Evolutionary conservation across 1,139 yeast species (phyloP).

Genomic region (Sugiyamaella pinicola): DNA sequence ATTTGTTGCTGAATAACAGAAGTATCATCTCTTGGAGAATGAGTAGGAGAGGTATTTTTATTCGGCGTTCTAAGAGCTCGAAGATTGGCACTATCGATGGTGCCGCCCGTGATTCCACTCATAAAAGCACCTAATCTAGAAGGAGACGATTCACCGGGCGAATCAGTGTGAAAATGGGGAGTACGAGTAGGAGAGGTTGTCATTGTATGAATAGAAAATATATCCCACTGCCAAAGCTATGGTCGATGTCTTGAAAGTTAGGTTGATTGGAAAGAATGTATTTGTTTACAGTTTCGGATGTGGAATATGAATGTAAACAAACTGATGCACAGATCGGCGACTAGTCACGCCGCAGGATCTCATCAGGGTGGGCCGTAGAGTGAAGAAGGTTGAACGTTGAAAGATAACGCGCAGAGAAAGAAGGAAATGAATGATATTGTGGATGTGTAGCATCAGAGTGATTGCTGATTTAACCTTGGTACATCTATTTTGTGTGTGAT

Average conservation of each 20-base stretch:
- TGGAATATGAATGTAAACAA: conserved; percentile 1
- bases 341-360: too few relatives aligned
- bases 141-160: conserved; percentile 18
- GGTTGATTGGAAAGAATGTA: not conserved
- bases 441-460: too few relatives aligned
- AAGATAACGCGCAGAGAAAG: too few relatives aligned
- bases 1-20: conserved; percentile 11
- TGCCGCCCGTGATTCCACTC: conserved; percentile 15
- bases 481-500: not conserved
- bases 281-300: not conserved
- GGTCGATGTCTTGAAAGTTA: not conserved
- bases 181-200: conserved; percentile 17
- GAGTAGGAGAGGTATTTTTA: not conserved
- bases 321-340: conserved; percentile 2
- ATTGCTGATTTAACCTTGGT: not conserved
- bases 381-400: too few relatives aligned
- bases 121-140: conserved; percentile 23
- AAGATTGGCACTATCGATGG: conserved; percentile 5
- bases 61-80: conserved; percentile 11
- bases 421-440: too few relatives aligned
- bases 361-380: too few relatives aligned
- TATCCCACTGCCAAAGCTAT: too few relatives aligned
- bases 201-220: not conserved
- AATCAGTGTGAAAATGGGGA: conserved; percentile 11
- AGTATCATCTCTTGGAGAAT: conserved; percentile 3